Base-by-base conservation (phyloP, 2,329 filamentous ascomycete species). In the Arthroderma sp. region DNA sequence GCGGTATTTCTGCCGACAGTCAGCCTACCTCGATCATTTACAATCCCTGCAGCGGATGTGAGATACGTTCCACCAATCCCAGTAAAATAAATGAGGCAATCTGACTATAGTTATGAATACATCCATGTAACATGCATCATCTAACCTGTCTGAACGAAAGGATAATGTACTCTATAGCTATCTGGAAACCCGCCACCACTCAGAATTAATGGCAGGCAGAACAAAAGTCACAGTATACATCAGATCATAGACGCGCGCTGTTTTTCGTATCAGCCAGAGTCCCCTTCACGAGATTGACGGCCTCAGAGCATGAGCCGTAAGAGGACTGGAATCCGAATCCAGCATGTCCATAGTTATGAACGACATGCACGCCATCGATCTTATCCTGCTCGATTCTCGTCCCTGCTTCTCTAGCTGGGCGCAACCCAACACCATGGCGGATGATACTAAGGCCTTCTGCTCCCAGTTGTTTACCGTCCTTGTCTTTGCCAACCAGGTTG, bases 391-490 rank as follows among this genome's bases (percentile, higher is more conserved):
- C 86, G 9, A 94, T 68, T 46, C 87, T 73, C 15, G 85, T 78
- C 0, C 87, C 87, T 1, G 74, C 81, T 45, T 77, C 72, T 42
- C 88, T 71, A 58, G 81, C 76, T 4, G 88, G 88, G 47, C 88
- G 72, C 54, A 94, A 57, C 0, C 88, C 88, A 9, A 94, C 87
- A 3, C 79, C 83, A 59, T 94, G 87, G 11, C 86, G 72, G 42
- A 94, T 72, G 15, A 94, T 71, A 58, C 81, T 79, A 49, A 94
- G 61, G 15, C 74, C 80, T 58, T 85, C 76, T 28, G 88, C 74
- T 1, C 85, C 82, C 7, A 47, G 41, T 10, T 48, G 49, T 7
- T 52, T 52, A 39, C 50, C 50, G 34, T 49, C 47, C 46, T 64
- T 56, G 1, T 64, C 63, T 61, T 80, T 72, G 3, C 82, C 76